Percentiles rank a stretch among this genome's conserved stretches.
Conservation (phyloP, 129 eudicot species). For the Arctium minus region DNA sequence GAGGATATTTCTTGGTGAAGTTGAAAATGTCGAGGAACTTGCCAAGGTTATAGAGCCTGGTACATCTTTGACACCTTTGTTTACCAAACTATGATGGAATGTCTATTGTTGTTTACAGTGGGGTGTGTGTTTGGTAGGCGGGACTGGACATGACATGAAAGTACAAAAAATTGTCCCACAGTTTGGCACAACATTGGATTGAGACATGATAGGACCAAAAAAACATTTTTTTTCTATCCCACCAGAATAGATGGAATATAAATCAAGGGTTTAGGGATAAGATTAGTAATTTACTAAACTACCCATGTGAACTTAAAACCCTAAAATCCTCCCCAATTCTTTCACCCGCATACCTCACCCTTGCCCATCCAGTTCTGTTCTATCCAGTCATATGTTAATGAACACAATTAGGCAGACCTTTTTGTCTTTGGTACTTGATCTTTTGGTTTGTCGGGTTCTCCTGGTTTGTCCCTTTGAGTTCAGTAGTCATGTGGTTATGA, state of each 20-base stretch:
- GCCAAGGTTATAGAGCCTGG: conserved; percentile 73
- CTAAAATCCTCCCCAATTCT: background rate
- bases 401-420: background rate
- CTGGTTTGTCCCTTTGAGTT: background rate
- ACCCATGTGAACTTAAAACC: too few relatives aligned
- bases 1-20: conserved; percentile 77
- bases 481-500: background rate
- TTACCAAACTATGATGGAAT: background rate
- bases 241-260: too few relatives aligned
- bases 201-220: too few relatives aligned
- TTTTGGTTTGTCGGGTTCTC: background rate
- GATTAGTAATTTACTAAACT: background rate
- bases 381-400: too few relatives aligned
- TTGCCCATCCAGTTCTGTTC: too few relatives aligned
- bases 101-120: too few relatives aligned
- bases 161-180: too few relatives aligned
- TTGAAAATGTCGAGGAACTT: conserved; percentile 84
- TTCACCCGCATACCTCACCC: too few relatives aligned
- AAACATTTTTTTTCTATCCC: too few relatives aligned
- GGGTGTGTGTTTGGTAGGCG: too few relatives aligned
- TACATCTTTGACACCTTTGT: conserved; percentile 21
- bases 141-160: too few relatives aligned
- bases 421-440: background rate
- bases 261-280: background rate
- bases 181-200: too few relatives aligned